A percentile compares a stretch with the other conserved stretches of the same genome.
These are phyloP conservation scores for Brettanomyces naardenensis DNA, from an alignment of 805 yeast genomes.

Conservation along the genomic window DNA sequence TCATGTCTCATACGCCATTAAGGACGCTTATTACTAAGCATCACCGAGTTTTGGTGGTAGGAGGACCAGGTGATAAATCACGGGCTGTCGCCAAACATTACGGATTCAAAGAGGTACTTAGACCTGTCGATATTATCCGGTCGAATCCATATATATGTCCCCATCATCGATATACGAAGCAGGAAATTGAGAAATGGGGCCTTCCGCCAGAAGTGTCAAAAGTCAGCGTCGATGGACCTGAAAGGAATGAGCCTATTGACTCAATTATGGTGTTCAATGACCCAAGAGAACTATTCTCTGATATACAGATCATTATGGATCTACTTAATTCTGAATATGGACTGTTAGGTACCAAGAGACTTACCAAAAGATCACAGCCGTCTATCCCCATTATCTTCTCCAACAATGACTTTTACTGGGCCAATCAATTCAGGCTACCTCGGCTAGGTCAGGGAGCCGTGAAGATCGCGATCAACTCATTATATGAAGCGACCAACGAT, in stretches of 20 bases:
- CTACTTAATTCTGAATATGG: conserved; percentile 59
- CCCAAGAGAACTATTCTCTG: conserved; percentile 84
- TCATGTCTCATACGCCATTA: conserved; percentile 87
- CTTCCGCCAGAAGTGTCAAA: conserved; percentile 22
- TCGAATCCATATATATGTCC: conserved; percentile 60
- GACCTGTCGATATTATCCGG: conserved; percentile 63
- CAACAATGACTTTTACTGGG: conserved; percentile 82
- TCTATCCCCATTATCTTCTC: conserved; percentile 70
- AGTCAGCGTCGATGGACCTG: conserved; percentile 18
- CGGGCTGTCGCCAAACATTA: conserved; percentile 65
- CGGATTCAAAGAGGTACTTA: conserved; percentile 71
- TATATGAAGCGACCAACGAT: conserved; percentile 36
- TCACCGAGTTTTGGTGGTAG: conserved; percentile 68
- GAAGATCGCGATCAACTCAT: conserved; percentile 49
- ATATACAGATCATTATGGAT: conserved; percentile 70
- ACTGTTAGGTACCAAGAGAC: conserved; percentile 50
- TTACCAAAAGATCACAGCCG: conserved; percentile 30
- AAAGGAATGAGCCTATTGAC: conserved; percentile 42
- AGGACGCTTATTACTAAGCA: conserved; percentile 45
- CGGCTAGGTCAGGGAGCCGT: conserved; percentile 92
- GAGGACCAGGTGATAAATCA: conserved; percentile 74
- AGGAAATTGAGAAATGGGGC: conserved; percentile 37
- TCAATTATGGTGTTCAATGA: conserved; percentile 81
- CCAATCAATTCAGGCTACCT: conserved; percentile 69
- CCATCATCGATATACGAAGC: conserved; percentile 45